Percentiles rank a stretch among this genome's conserved stretches.
Evolutionary conservation across 805 yeast genomes (phyloP).

Genomic region (Saccharomycopsis oosterbeekiorum): DNA sequence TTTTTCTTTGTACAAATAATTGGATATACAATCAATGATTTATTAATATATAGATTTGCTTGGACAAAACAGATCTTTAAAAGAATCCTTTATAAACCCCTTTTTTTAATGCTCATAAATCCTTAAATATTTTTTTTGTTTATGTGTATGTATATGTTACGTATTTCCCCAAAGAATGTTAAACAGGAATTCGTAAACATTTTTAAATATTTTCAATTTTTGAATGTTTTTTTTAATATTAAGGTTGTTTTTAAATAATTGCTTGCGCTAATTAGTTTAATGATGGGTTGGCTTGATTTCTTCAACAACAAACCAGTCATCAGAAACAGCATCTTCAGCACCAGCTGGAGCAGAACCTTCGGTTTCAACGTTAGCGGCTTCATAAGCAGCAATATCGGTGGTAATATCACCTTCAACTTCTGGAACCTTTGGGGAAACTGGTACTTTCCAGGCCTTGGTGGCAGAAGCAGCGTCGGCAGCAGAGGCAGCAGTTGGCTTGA

Average conservation of each 20-base stretch:
- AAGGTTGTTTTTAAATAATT: background rate
- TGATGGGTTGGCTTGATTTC: slow-evolving; percentile 48
- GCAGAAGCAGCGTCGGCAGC: slow-evolving; percentile 68
- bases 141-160: background rate
- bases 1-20: background rate
- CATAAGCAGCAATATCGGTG: slow-evolving; percentile 58
- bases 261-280: slow-evolving; percentile 5
- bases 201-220: background rate
- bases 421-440: slow-evolving; percentile 71
- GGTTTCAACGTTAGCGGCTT: slow-evolving; percentile 66
- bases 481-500: slow-evolving; percentile 72
- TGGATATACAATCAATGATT: background rate
- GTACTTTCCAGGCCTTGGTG: slow-evolving; percentile 76
- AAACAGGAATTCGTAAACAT: background rate
- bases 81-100: background rate
- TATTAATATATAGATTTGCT: background rate
- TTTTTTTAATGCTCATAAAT: background rate
- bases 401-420: slow-evolving; percentile 58
- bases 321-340: slow-evolving; percentile 32
- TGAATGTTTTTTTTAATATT: background rate
- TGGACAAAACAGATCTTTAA: background rate
- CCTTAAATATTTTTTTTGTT: background rate
- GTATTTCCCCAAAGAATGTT: background rate
- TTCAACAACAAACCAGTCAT: slow-evolving; percentile 76
- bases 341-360: slow-evolving; percentile 41